Percentiles rank a stretch among this genome's conserved stretches.
These are phyloP conservation scores for Corrigiola litoralis DNA, from an alignment of 179 eudicot genomes.

Conservation along the genomic window DNA sequence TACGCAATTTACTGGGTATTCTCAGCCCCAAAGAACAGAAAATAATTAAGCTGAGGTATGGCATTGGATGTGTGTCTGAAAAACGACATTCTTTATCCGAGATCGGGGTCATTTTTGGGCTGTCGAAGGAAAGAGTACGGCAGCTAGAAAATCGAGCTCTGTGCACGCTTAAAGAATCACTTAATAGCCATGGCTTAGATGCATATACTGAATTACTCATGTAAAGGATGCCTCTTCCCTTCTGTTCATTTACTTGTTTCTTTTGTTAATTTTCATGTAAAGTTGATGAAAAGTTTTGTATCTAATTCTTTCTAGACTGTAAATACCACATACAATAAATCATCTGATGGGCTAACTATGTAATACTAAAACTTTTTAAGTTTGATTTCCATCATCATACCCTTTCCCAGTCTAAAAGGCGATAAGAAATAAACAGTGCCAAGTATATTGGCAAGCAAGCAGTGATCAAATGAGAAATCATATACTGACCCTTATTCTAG, in stretches of 20 bases:
- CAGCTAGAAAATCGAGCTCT: constrained; percentile 79
- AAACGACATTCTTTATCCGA: constrained; percentile 51
- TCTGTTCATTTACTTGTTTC: neutral
- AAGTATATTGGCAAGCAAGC: no score
- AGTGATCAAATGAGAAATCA: no score
- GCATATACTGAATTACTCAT: constrained; percentile 60
- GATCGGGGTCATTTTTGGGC: constrained; percentile 61
- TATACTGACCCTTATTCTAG: no score
- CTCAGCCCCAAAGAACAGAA: constrained; percentile 61
- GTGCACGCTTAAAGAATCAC: constrained; percentile 60
- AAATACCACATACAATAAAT: constrained; percentile 12
- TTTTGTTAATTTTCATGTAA: constrained; percentile 10
- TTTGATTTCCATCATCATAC: no score
- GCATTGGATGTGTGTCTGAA: constrained; percentile 46
- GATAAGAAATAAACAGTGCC: no score
- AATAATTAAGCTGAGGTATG: constrained; percentile 60
- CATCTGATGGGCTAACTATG: no score
- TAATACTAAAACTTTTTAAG: no score
- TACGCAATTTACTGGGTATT: constrained; percentile 49
- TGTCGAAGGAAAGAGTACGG: constrained; percentile 82
- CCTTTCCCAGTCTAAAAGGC: no score
- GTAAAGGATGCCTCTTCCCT: constrained; percentile 9
- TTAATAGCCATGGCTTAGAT: constrained; percentile 52
- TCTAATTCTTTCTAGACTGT: constrained; percentile 16
- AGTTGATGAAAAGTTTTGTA: constrained; percentile 4